Base-by-base conservation (phyloP, 2,329 filamentous ascomycete species). In the Pleurostoma richardsiae region DNA sequence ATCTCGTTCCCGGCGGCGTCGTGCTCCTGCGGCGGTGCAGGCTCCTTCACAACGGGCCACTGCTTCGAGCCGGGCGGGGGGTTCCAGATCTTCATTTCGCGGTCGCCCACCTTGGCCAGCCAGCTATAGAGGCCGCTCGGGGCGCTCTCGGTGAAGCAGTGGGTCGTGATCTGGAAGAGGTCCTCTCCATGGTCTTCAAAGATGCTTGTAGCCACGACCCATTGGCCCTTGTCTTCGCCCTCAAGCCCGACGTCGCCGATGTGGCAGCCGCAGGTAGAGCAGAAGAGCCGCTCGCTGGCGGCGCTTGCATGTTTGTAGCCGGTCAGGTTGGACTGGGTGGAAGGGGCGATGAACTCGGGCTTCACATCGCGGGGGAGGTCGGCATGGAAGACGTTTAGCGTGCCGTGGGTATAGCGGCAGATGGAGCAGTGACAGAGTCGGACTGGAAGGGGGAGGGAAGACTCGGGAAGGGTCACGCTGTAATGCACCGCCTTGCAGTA, bases 351-450 rank as follows among this genome's bases (percentile, higher is more conserved):
- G 54, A 72, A 75, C 4, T 58, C 58, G 4, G 68, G 70, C 11
- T 52, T 50, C 5, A 69, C 43, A 4, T 61, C 65, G 3, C 49
- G 40, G 0, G 67, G 65, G 1, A 76, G 55, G 1, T 51, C 39
- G 2, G 68, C 56, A 56, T 74, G 71, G 50, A 75, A 72, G 50
- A 64, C 59, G 52, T 65, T 64, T 40, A 71, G 62, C 1, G 65
- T 63, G 19, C 73, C 72, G 36, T 69, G 65, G 3, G 60, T 61
- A 46, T 66, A 65, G 33, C 72, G 69, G 44, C 73, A 76, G 30
- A 69, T 53, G 52, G 64, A 68, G 58, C 73, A 76, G 49, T 72
- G 67, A 53, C 73, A 76, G 44, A 75, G 58, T 48, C 73, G 66
- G 10, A 64, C 61, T 10, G 60, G 56, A 4, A 76, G 59, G 0